Conservation (phyloP, 495 filamentous ascomycete genomes). For the Trichoderma reesei region DNA sequence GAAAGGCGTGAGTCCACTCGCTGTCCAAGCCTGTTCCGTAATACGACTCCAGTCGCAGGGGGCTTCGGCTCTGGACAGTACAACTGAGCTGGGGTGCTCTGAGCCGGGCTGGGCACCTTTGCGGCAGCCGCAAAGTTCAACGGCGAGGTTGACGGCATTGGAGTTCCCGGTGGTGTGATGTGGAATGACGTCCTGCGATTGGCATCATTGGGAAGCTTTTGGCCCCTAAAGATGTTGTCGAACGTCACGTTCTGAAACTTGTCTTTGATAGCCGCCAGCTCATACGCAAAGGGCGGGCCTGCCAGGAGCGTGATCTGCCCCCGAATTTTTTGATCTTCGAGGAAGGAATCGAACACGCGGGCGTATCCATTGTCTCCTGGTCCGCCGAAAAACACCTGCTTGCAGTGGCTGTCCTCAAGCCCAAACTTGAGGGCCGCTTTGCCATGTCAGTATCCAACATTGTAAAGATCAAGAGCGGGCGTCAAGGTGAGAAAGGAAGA, state of each 20-base stretch:
- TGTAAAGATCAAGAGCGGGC: neutral
- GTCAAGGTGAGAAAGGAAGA: neutral
- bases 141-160: neutral
- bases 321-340: neutral
- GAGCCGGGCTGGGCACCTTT: neutral
- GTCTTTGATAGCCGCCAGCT: constrained; percentile 10
- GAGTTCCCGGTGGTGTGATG: constrained; percentile 10
- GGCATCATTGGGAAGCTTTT: constrained; percentile 7
- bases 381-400: constrained; percentile 9
- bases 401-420: constrained; percentile 7
- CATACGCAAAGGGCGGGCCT: constrained; percentile 9
- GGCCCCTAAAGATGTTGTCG: constrained; percentile 8
- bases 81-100: neutral
- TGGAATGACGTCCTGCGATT: constrained; percentile 2
- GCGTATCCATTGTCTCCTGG: constrained; percentile 11
- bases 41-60: neutral
- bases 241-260: neutral
- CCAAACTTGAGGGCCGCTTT: neutral
- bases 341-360: neutral
- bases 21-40: constrained; percentile 8
- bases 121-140: neutral
- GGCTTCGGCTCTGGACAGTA: neutral
- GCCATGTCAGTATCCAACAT: neutral
- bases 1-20: neutral
- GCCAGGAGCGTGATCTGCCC: constrained; percentile 8